Percentiles rank a stretch among this genome's conserved stretches.
These are phyloP conservation scores for Gossypium laxum DNA, from an alignment of 441 rosid genomes.

Conservation along the genomic window DNA sequence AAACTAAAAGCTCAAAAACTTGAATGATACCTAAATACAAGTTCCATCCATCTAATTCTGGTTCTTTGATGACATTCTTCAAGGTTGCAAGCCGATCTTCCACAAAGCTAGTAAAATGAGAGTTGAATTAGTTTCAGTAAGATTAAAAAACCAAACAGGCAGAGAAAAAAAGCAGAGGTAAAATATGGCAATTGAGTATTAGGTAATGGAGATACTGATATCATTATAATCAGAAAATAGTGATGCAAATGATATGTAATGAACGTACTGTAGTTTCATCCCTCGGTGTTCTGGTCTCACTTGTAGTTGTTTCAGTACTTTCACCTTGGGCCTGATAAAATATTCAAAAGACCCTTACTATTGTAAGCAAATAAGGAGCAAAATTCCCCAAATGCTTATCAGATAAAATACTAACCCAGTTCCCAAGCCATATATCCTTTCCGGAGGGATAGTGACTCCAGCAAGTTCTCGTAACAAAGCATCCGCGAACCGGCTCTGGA, in stretches of 20 bases:
- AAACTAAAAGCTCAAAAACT: background rate
- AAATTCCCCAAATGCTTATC: background rate
- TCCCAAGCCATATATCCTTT: conserved; percentile 72
- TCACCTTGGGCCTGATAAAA: conserved; percentile 63
- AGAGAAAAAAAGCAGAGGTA: background rate
- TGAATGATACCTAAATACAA: conserved; percentile 50
- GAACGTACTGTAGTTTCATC: conserved; percentile 53
- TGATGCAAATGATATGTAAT: background rate
- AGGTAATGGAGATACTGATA: background rate
- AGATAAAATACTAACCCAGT: conserved; percentile 51
- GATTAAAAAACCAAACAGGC: background rate
- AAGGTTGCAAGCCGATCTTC: conserved; percentile 86
- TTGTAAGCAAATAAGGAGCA: conserved; percentile 1
- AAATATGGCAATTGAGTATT: background rate
- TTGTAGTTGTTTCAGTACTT: conserved; percentile 76
- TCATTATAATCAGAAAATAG: background rate
- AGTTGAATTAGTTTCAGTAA: conserved; percentile 13
- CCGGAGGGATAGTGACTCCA: conserved; percentile 64
- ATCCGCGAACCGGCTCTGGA: conserved; percentile 75
- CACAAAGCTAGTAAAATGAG: conserved; percentile 48
- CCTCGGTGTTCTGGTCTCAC: conserved; percentile 72
- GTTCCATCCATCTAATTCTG: conserved; percentile 76
- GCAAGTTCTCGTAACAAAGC: conserved; percentile 60
- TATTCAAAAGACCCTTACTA: background rate
- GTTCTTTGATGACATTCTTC: conserved; percentile 79